These are phyloP conservation scores for Pythium sp. DNA, from an alignment of 352 stramenopile species.

Conservation along the genomic window DNA sequence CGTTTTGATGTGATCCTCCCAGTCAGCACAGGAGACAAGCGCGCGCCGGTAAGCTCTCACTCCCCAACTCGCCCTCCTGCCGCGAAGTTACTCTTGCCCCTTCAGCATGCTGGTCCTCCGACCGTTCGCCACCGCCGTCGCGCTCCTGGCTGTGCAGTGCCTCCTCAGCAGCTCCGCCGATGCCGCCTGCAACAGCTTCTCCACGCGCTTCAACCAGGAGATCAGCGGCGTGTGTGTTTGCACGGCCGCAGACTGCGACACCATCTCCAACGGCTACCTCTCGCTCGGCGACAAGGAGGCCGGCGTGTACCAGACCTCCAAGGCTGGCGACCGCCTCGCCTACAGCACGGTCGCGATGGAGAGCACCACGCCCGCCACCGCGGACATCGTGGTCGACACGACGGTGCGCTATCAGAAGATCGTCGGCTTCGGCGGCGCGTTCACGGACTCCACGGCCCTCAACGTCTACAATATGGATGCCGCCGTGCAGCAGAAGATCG, in stretches of 20 bases:
- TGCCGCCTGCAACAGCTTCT: slow-evolving; percentile 28
- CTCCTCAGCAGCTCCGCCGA: slow-evolving; percentile 11
- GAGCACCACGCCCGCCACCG: slow-evolving; percentile 15
- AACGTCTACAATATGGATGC: slow-evolving; percentile 68
- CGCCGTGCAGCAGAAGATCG: slow-evolving; percentile 55
- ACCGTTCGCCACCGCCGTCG: slow-evolving; percentile 10
- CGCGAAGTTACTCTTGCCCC: slow-evolving; percentile 1
- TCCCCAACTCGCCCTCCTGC: slow-evolving; percentile 11
- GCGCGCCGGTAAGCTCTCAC: neutral
- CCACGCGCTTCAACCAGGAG: slow-evolving; percentile 37
- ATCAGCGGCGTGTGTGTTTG: slow-evolving; percentile 54
- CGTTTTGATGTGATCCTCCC: neutral
- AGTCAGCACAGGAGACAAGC: neutral
- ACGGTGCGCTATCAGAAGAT: slow-evolving; percentile 73
- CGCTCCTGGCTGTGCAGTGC: slow-evolving; percentile 16
- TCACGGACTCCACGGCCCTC: slow-evolving; percentile 83
- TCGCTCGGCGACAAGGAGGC: slow-evolving; percentile 34
- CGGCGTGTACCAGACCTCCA: slow-evolving; percentile 49
- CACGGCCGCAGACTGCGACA: slow-evolving; percentile 48
- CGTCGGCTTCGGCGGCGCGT: slow-evolving; percentile 86
- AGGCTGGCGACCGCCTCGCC: slow-evolving; percentile 44
- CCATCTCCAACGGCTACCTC: slow-evolving; percentile 45
- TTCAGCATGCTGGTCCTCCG: slow-evolving; percentile 17
- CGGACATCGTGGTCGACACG: slow-evolving; percentile 50
- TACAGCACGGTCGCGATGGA: slow-evolving; percentile 34